Evolutionary conservation across 2,329 filamentous ascomycete species (phyloP), one percentile per base, ranked within the genome.

Genomic region (Fusarium humuli): DNA sequence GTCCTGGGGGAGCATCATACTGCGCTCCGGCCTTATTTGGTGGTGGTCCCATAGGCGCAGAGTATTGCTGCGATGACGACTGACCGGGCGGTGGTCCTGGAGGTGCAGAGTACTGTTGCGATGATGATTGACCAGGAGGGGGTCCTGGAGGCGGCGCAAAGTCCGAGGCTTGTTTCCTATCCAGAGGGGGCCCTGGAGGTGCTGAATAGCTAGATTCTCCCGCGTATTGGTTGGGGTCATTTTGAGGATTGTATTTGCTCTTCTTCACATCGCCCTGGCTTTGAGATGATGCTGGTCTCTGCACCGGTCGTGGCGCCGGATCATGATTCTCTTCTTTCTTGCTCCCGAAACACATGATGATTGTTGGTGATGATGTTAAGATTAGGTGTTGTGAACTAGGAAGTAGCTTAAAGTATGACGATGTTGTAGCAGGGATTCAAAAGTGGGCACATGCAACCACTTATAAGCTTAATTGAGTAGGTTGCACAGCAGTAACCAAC

Each of bases 281-380:
- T 53, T 76, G 70, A 42, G 74, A 73, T 3, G 73, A 66, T 6
- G 61, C 62, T n/a, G 72, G 75, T n/a, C 70, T 63, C 72, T 77
- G 77, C 16, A 53, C 77, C 12, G 82, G 84, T 30, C 82, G 78
- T 5, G 84, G 79, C 10, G 82, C 77, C 22, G 79, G 79, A 30
- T 81, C 81, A 62, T 81, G 75, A 34, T 77, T 75, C 52, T 75
- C 72, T 50, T 81, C 79, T 60, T 83, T 79, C 52, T 82, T 84
- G 69, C 78, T 78, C 46, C 84, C 83, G 70, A 87, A 86, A 76
- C 85, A 87, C 85, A 87, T 87, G 48, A 40, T 63, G 61, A 60
- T 44, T 45, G 30, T 34, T 42, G 37, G 29, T 42, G 29, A 40
- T 45, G 37, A 22, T 50, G 54, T 32, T 57, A 27, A 41, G 50